These are phyloP conservation scores for Cydonia oblonga DNA, from an alignment of 331 rosid species.

Conservation along the genomic window DNA sequence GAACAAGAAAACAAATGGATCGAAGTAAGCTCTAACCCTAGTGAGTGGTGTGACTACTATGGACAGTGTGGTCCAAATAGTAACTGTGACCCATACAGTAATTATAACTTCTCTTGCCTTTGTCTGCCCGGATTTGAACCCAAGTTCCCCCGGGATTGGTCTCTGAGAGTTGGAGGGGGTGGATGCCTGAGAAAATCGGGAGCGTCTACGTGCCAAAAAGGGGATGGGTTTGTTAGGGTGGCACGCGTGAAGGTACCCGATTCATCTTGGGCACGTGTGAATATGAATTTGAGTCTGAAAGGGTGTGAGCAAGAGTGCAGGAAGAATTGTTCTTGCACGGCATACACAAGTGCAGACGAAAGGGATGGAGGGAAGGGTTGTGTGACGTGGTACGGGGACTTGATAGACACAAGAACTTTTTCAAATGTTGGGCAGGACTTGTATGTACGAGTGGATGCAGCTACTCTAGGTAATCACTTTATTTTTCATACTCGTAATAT, in stretches of 20 bases:
- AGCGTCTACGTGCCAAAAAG: constrained; percentile 17
- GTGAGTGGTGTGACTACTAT: constrained; percentile 25
- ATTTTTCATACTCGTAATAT: neutral
- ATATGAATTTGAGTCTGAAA: constrained; percentile 14
- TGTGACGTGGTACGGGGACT: constrained; percentile 42
- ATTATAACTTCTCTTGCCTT: neutral
- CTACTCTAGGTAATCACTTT: neutral
- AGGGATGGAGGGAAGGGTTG: constrained; percentile 31
- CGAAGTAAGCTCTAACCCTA: neutral
- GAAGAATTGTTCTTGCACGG: constrained; percentile 41
- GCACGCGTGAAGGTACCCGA: constrained; percentile 35
- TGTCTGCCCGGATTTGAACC: constrained; percentile 59
- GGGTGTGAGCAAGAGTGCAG: constrained; percentile 33
- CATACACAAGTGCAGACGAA: constrained; percentile 37
- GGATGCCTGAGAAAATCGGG: constrained; percentile 39
- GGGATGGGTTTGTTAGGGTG: constrained; percentile 46
- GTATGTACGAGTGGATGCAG: constrained; percentile 40
- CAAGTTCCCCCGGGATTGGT: constrained; percentile 22
- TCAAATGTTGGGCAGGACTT: constrained; percentile 30
- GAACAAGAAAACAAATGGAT: neutral
- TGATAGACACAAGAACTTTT: constrained; percentile 31
- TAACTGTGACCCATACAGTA: constrained; percentile 29
- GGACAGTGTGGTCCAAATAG: constrained; percentile 36
- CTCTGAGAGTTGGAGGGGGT: constrained; percentile 26
- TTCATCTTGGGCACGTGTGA: constrained; percentile 21